Evolutionary conservation across 2,329 filamentous ascomycete genomes (phyloP).

Genomic region (Aspergillus quadrilineatus): DNA sequence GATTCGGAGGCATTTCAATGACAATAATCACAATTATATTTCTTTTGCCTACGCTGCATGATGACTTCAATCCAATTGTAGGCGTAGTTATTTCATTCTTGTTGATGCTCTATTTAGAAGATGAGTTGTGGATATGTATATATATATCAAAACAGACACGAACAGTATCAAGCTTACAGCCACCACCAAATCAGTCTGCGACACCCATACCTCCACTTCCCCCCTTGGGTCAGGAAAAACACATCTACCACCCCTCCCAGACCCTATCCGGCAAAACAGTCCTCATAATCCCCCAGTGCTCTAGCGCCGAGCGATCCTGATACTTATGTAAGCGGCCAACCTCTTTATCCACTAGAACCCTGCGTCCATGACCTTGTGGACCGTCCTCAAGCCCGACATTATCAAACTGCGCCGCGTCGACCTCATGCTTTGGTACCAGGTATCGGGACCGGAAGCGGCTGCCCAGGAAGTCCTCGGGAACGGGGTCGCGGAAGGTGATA

Average conservation of each 20-base stretch:
- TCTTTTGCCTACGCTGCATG: neutral
- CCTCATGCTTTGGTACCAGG: constrained; percentile 70
- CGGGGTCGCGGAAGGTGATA: constrained; percentile 64
- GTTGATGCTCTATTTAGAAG: neutral
- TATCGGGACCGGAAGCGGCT: constrained; percentile 70
- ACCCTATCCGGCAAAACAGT: constrained; percentile 71
- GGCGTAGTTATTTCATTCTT: neutral
- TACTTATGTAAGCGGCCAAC: constrained; percentile 66
- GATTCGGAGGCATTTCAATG: neutral
- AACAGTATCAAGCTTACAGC: neutral
- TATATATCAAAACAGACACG: neutral
- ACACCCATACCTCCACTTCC: neutral
- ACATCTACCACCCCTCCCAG: constrained; percentile 78
- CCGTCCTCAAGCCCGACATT: constrained; percentile 22
- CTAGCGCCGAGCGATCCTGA: constrained; percentile 73
- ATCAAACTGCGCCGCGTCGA: constrained; percentile 48
- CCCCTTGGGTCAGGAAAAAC: neutral
- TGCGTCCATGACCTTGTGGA: constrained; percentile 43
- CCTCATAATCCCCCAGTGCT: constrained; percentile 93
- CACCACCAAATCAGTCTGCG: neutral
- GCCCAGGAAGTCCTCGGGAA: constrained; percentile 65
- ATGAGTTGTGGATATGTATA: neutral
- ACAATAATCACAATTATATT: constrained; percentile 5
- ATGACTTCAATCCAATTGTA: neutral
- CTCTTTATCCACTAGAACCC: constrained; percentile 49